Percentiles rank a stretch among this genome's conserved stretches.
Evolutionary conservation across 331 rosid genomes (phyloP).

Genomic region (Malus hybrid): DNA sequence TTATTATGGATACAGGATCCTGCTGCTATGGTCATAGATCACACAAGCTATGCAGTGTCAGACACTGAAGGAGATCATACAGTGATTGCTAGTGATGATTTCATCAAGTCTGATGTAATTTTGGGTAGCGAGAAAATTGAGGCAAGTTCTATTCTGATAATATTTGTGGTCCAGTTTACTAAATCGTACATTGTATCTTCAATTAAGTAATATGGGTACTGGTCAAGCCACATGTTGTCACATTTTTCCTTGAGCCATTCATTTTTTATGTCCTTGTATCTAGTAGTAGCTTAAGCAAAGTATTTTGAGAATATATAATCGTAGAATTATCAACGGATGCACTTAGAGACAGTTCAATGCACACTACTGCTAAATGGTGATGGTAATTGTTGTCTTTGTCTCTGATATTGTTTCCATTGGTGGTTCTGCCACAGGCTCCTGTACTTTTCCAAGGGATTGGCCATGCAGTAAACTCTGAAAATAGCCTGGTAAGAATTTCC

Average conservation of each 20-base stretch:
- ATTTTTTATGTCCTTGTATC: not conserved
- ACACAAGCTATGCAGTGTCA: slow-evolving; percentile 69
- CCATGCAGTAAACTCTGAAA: slow-evolving; percentile 77
- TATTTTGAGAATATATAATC: not conserved
- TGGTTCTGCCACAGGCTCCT: slow-evolving; percentile 69
- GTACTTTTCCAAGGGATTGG: slow-evolving; percentile 93
- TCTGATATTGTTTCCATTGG: slow-evolving; percentile 17
- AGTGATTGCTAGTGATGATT: slow-evolving; percentile 70
- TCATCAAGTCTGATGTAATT: slow-evolving; percentile 59
- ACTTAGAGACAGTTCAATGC: not conserved
- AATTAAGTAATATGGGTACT: not conserved
- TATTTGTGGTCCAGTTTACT: not conserved
- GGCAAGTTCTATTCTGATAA: slow-evolving; percentile 39
- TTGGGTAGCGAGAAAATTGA: slow-evolving; percentile 70
- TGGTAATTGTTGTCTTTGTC: not conserved
- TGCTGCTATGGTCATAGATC: slow-evolving; percentile 67
- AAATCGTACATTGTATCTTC: too few relatives aligned
- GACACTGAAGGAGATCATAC: slow-evolving; percentile 75
- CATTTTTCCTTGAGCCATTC: not conserved
- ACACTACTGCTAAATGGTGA: slow-evolving; percentile 1
- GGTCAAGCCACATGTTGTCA: not conserved
- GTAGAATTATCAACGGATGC: not conserved
- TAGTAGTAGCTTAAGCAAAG: not conserved
- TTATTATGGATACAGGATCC: slow-evolving; percentile 36
- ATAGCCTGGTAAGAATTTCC: slow-evolving; percentile 62